These are phyloP conservation scores for Podila epicladia DNA, from an alignment of 192 early-diverging fungal species.

Conservation along the genomic window DNA sequence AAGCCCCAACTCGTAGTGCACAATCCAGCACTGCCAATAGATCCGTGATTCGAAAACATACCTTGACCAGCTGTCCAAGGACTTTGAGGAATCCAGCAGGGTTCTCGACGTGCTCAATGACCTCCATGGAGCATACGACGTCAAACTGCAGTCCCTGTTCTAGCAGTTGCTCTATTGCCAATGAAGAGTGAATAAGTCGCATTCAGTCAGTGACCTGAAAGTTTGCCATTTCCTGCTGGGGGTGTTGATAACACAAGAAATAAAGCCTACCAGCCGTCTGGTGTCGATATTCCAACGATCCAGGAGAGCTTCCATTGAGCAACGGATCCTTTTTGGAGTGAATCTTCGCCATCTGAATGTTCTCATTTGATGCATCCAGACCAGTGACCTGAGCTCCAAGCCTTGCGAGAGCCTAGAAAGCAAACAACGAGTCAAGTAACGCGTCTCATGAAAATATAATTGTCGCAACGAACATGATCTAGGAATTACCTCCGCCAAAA, in stretches of 20 bases:
- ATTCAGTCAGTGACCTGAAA: background rate
- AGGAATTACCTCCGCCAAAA: conserved; percentile 80
- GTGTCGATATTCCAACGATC: conserved; percentile 68
- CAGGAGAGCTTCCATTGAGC: conserved; percentile 56
- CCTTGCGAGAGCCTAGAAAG: conserved; percentile 73
- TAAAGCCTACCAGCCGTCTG: conserved; percentile 65
- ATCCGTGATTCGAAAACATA: conserved; percentile 15
- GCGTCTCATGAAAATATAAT: background rate
- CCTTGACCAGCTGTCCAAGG: conserved; percentile 72
- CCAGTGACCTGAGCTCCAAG: conserved; percentile 80
- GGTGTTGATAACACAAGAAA: background rate
- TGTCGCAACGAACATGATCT: background rate
- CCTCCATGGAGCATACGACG: conserved; percentile 86
- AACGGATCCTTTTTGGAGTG: conserved; percentile 78
- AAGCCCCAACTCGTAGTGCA: background rate
- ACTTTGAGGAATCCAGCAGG: conserved; percentile 75
- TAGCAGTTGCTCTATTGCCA: conserved; percentile 66
- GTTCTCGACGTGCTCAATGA: conserved; percentile 92
- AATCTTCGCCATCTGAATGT: conserved; percentile 78
- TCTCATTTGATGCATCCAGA: conserved; percentile 88
- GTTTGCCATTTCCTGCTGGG: no score
- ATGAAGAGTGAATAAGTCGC: background rate
- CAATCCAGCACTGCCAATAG: background rate
- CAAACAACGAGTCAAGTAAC: background rate
- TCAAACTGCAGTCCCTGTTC: conserved; percentile 71